Evolutionary conservation across 331 rosid genomes (phyloP).

Genomic region (Cydonia oblonga): DNA sequence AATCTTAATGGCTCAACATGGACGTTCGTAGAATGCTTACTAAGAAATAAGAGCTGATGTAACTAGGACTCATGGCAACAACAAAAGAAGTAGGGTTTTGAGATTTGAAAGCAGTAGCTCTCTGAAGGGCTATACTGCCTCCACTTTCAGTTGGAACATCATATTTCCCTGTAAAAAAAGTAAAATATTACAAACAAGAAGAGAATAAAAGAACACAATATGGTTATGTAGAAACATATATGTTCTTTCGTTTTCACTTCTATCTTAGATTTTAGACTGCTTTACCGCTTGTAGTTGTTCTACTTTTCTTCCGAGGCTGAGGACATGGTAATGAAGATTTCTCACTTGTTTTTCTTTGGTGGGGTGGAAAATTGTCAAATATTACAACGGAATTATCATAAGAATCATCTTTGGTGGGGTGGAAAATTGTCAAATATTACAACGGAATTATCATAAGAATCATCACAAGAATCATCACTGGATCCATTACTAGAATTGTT

Average conservation of each 20-base stretch:
- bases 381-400: not conserved
- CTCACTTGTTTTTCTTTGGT: not conserved
- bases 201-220: no score
- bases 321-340: not conserved
- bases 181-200: no score
- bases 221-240: no score
- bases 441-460: not conserved
- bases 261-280: not conserved
- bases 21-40: not conserved
- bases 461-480: not conserved
- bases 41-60: not conserved
- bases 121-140: not conserved
- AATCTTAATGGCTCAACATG: not conserved
- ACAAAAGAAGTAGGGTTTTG: not conserved
- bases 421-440: not conserved
- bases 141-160: not conserved
- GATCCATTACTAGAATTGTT: no score
- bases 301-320: not conserved
- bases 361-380: not conserved
- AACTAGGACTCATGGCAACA: not conserved
- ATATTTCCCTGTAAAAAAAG: not conserved
- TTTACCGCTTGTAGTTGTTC: not conserved
- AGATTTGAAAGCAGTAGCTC: not conserved
- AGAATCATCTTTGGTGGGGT: not conserved
- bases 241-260: no score